Percentiles rank a stretch among this genome's conserved stretches.
These are phyloP conservation scores for Jatropha podagrica DNA, from an alignment of 441 rosid genomes.

Conservation along the genomic window DNA sequence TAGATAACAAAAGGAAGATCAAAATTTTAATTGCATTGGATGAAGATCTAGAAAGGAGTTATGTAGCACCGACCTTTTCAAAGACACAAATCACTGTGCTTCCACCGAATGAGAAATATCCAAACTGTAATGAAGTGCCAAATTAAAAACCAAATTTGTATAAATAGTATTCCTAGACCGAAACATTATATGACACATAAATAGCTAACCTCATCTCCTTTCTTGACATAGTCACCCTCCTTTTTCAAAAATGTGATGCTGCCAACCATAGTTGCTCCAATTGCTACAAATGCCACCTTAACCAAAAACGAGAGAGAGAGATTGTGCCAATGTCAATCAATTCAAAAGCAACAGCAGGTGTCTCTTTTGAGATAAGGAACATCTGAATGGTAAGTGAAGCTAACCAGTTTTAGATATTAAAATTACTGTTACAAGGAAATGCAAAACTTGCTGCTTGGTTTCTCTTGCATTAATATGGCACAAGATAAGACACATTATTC, in stretches of 20 bases:
- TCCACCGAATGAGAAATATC: slow-evolving; percentile 96
- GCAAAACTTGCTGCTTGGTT: neutral
- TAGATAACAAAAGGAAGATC: neutral
- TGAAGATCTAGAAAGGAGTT: neutral
- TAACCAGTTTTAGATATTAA: neutral
- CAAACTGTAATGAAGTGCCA: slow-evolving; percentile 48
- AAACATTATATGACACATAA: no score
- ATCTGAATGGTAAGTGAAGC: neutral
- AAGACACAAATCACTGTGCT: slow-evolving; percentile 91
- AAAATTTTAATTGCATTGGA: neutral
- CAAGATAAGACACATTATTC: neutral
- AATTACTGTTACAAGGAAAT: neutral
- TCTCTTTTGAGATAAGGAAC: neutral
- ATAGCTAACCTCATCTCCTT: slow-evolving; percentile 75
- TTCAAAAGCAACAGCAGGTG: neutral
- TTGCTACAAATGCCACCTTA: slow-evolving; percentile 95
- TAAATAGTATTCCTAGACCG: neutral
- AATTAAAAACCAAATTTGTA: slow-evolving; percentile 19
- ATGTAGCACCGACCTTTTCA: slow-evolving; percentile 64
- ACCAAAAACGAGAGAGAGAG: slow-evolving; percentile 10
- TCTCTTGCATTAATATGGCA: slow-evolving; percentile 1
- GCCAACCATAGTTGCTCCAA: slow-evolving; percentile 98
- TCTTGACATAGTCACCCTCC: slow-evolving; percentile 63
- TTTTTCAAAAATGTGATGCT: slow-evolving; percentile 67
- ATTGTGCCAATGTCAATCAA: neutral